A percentile compares a stretch with the other conserved stretches of the same genome.
Conservation (phyloP, 2,329 filamentous ascomycete genomes). For the Ophiostoma perfectum region DNA sequence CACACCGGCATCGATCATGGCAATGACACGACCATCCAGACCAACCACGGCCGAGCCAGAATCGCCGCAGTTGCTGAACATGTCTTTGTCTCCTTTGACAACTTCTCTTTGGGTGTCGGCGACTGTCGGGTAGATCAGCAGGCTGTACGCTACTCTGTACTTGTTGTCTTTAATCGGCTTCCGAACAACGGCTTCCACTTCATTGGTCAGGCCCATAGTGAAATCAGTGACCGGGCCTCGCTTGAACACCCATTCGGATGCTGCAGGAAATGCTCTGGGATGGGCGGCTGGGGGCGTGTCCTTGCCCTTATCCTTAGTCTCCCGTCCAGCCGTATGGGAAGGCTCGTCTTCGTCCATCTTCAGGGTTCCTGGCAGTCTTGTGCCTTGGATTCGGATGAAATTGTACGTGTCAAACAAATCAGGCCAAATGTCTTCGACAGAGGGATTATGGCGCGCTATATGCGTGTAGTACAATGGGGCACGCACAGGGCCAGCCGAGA, state of each 20-base stretch:
- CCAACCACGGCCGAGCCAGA: neutral
- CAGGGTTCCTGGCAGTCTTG: neutral
- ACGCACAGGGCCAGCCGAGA: neutral
- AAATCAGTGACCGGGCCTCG: neutral
- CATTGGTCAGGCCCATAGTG: neutral
- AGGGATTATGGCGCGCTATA: neutral
- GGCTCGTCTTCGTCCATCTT: neutral
- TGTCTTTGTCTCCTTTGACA: neutral
- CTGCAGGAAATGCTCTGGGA: neutral
- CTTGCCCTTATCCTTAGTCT: neutral
- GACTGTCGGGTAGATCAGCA: neutral
- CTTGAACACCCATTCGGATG: neutral
- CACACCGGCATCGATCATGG: conserved; percentile 5
- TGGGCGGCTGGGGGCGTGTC: neutral
- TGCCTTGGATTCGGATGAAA: neutral
- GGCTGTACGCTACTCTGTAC: neutral
- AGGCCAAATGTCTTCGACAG: neutral
- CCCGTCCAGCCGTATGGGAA: neutral
- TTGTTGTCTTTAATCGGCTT: neutral
- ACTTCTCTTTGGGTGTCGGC: neutral
- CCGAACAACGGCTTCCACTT: neutral
- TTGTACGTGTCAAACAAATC: neutral
- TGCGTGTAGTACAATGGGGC: neutral
- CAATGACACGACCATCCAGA: neutral
- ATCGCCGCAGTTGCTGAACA: neutral